Conservation (phyloP, 768 basidiomycete genomes). For the Antrodiella citrinella region DNA sequence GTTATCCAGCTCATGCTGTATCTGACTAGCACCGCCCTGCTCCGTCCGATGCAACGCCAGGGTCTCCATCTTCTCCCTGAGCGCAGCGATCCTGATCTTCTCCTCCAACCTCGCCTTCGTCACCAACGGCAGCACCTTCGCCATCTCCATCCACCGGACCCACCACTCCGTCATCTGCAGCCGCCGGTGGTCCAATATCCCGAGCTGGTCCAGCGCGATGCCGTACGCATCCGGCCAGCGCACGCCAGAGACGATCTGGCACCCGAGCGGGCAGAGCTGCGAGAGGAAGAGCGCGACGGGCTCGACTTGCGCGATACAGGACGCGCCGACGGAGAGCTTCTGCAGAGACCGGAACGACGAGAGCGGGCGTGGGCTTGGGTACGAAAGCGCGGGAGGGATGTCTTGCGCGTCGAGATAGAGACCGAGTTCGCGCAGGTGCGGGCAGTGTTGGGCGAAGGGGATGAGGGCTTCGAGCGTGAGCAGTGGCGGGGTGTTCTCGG, state of each 20-base stretch:
- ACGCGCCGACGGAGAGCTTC: conserved; percentile 44
- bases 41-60: too few relatives aligned
- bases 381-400: conserved; percentile 9
- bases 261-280: conserved; percentile 38
- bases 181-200: conserved; percentile 13
- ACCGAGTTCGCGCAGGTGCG: conserved; percentile 27
- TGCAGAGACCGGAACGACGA: conserved; percentile 17
- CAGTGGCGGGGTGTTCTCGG: conserved; percentile 11
- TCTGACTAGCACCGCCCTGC: too few relatives aligned
- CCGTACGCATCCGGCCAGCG: conserved; percentile 37
- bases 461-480: conserved; percentile 30
- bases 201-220: conserved; percentile 19
- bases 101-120: conserved; percentile 18
- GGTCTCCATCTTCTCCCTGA: conserved; percentile 10
- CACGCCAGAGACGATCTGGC: conserved; percentile 37
- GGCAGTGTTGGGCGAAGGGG: conserved; percentile 32
- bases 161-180: conserved; percentile 15
- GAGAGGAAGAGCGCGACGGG: conserved; percentile 48
- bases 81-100: conserved; percentile 8
- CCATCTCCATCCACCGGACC: conserved; percentile 18
- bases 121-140: conserved; percentile 17
- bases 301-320: conserved; percentile 34
- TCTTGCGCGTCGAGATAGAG: conserved; percentile 29
- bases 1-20: too few relatives aligned
- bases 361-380: neutral